Percentiles rank a stretch among this genome's conserved stretches.
These are phyloP conservation scores for Aspergillus tanneri DNA, from an alignment of 2,329 filamentous ascomycete species.

Conservation along the genomic window DNA sequence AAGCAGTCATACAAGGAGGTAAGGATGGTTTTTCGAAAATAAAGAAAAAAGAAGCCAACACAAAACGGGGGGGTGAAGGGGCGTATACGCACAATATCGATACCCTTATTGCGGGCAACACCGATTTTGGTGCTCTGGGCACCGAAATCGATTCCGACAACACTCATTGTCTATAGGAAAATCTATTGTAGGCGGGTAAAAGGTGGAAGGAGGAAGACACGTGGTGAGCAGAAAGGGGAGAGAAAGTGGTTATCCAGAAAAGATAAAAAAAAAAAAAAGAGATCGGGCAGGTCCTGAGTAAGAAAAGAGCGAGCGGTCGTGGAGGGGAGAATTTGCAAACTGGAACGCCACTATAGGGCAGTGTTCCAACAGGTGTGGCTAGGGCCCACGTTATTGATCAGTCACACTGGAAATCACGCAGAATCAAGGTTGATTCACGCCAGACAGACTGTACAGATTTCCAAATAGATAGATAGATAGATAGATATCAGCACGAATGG, in stretches of 20 bases:
- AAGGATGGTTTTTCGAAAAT: too few species aligned
- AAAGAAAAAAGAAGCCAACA: not conserved
- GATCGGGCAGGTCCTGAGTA: slow-evolving; percentile 14
- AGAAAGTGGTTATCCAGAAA: slow-evolving; percentile 13
- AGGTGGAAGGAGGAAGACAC: slow-evolving; percentile 16
- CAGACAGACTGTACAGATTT: too few species aligned
- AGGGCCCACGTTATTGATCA: slow-evolving; percentile 9
- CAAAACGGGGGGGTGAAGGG: slow-evolving; percentile 16
- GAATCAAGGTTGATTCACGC: too few species aligned
- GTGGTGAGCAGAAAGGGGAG: slow-evolving; percentile 24
- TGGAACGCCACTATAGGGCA: slow-evolving; percentile 38
- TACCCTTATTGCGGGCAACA: slow-evolving; percentile 95
- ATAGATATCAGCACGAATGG: not conserved
- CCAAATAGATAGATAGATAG: too few species aligned
- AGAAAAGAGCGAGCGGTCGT: slow-evolving; percentile 22
- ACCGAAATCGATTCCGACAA: slow-evolving; percentile 87
- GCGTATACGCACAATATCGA: slow-evolving; percentile 83
- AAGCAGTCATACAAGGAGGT: slow-evolving; percentile 4
- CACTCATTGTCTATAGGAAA: slow-evolving; percentile 53
- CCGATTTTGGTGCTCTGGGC: slow-evolving; percentile 96
- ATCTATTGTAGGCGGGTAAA: slow-evolving; percentile 19
- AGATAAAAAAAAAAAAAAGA: slow-evolving; percentile 9
- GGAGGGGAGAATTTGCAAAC: slow-evolving; percentile 40
- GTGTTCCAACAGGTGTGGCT: slow-evolving; percentile 27
- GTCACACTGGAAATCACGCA: too few species aligned